phyloP scores from a whole-genome alignment of 202 grass and related monocot genomes.

The Brachypodium distachyon region DNA sequence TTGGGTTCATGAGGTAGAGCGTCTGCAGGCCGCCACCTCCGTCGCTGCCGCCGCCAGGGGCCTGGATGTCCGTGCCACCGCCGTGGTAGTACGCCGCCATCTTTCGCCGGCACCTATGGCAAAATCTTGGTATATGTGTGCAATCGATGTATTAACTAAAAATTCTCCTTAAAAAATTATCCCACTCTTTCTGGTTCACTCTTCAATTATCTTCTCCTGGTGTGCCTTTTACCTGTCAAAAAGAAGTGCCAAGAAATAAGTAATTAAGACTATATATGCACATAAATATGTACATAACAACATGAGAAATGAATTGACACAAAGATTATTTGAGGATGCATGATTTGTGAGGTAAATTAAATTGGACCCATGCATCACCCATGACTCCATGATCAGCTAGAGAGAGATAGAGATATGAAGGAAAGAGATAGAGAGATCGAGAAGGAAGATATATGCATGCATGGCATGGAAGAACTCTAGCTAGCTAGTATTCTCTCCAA shows the following conservation, averaged over 20 bases:
- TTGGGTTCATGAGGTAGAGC: constrained; percentile 95
- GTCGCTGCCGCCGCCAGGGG: constrained; percentile 34
- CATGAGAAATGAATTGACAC: neutral
- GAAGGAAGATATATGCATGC: neutral
- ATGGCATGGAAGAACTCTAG: constrained; percentile 34
- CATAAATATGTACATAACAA: neutral
- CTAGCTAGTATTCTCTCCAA: neutral
- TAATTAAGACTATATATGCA: neutral
- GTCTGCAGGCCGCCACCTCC: constrained; percentile 91
- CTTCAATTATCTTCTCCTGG: neutral
- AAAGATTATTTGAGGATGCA: neutral
- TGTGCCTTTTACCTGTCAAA: constrained; percentile 14
- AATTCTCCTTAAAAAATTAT: constrained; percentile 16
- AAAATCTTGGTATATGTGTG: neutral
- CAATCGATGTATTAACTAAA: neutral
- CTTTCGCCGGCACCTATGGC: neutral
- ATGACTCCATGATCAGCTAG: no score
- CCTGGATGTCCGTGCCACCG: constrained; percentile 74
- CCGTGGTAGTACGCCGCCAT: constrained; percentile 88
- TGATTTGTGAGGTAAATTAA: neutral
- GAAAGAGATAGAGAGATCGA: neutral
- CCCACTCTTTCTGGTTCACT: neutral
- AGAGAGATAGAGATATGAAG: no score
- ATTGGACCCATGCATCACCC: constrained; percentile 31
- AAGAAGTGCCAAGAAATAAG: neutral